These are phyloP conservation scores for Scheffersomyces insectosa DNA, from an alignment of 1,139 yeast genomes.

Conservation along the genomic window DNA sequence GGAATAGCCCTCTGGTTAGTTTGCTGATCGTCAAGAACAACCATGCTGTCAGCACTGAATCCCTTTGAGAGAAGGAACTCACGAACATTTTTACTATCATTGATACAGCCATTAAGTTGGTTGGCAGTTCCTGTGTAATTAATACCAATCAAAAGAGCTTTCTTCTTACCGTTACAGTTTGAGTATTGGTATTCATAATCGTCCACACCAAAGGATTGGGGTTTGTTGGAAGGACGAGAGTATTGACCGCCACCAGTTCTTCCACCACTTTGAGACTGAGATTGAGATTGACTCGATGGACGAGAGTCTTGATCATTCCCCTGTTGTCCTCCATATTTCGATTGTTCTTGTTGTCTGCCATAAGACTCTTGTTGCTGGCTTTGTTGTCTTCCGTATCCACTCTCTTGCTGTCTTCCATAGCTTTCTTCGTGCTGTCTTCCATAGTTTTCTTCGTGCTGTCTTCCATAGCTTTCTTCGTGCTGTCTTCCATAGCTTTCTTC, in stretches of 20 bases:
- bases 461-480: neutral
- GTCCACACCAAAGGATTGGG: slow-evolving; percentile 7
- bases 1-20: slow-evolving; percentile 1
- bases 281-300: neutral
- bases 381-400: neutral
- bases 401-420: neutral
- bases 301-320: neutral
- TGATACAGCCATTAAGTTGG: slow-evolving; percentile 5
- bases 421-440: neutral
- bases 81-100: slow-evolving; percentile 4
- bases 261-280: neutral
- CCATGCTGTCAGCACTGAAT: slow-evolving; percentile 3
- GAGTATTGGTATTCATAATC: slow-evolving; percentile 6
- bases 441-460: neutral
- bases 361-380: neutral
- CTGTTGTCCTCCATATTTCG: neutral
- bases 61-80: slow-evolving; percentile 3
- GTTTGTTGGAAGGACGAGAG: neutral
- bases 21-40: slow-evolving; percentile 4
- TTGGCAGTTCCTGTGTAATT: slow-evolving; percentile 4
- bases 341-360: neutral
- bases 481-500: neutral
- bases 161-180: slow-evolving; percentile 4
- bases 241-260: neutral
- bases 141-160: slow-evolving; percentile 6